These are phyloP conservation scores for Globisporangium nagaii DNA, from an alignment of 352 stramenopile species.

Conservation along the genomic window DNA sequence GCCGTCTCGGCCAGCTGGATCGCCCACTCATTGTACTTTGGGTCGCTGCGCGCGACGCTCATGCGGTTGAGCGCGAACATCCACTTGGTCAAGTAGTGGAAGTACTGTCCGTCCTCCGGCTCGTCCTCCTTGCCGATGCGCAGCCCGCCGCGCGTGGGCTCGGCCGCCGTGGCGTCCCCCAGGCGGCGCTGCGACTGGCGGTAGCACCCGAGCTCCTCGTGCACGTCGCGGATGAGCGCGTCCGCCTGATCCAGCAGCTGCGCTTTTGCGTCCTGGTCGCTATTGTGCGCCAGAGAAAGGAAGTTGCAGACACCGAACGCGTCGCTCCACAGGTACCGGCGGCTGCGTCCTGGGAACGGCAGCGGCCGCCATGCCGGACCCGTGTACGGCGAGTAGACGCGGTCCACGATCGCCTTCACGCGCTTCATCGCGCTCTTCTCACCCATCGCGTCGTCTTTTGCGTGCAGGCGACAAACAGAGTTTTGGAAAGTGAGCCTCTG, in stretches of 20 bases:
- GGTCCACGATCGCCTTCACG: constrained; percentile 16
- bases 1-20: constrained; percentile 14
- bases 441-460: background rate
- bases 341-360: constrained; percentile 12
- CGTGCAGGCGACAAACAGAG: background rate
- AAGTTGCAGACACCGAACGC: constrained; percentile 29
- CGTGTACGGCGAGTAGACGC: constrained; percentile 23
- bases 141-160: constrained; percentile 18
- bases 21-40: constrained; percentile 18
- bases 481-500: too few relatives aligned
- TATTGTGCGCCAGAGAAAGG: constrained; percentile 14
- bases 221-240: constrained; percentile 19
- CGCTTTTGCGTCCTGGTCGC: background rate
- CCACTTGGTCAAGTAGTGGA: constrained; percentile 37
- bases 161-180: background rate
- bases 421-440: constrained; percentile 2
- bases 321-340: constrained; percentile 30
- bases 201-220: constrained; percentile 17
- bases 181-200: constrained; percentile 15
- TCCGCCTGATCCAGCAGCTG: constrained; percentile 20
- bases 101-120: constrained; percentile 30
- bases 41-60: constrained; percentile 9
- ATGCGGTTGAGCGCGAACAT: constrained; percentile 32
- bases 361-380: constrained; percentile 15
- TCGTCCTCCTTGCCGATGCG: constrained; percentile 28